Base-by-base conservation (phyloP, 2,329 filamentous ascomycete genomes). In the Atkinsonella hypoxylon region DNA sequence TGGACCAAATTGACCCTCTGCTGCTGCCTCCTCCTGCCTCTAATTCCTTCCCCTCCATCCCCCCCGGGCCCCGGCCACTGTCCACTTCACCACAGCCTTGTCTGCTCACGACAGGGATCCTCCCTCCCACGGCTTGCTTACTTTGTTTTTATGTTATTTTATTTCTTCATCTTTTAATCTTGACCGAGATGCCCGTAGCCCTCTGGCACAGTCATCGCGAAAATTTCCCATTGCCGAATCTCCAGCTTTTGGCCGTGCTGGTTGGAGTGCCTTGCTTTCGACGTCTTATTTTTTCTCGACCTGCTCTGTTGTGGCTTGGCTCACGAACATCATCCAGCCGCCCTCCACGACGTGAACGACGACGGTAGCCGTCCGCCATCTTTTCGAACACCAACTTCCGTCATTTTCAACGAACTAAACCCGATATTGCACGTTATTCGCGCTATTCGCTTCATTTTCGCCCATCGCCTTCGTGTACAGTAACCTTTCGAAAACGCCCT, bases 131-230 rank as follows among this genome's bases (percentile, higher is more conserved):
- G 20, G 43, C 40, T 43, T 49, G 39, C 39, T 51, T 41, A 44
- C 31, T 44, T 30, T 41, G 46, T 22, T 45, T 18, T 22, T 17
- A n/a, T 45, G 31, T 43, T 50, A 45, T 50, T 50, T 50, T 50
- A 45, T 50, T 45, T 43, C 39, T 47, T 51, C 45, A 47, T 48
- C 20, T 51, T 22, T 43, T 47, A 51, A 26, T 45, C 17, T 18
- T n/a, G n/a, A 13, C 17, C 31, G 20, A 20, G 31, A 17, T 39
- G 31, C 20, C 39, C 45, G 11, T 44, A 31, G 15, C 39, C 26
- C 8, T 15, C 18, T 18, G 26, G 15, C 32, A 22, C n/a, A 32
- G 22, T 10, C 9, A 12, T 47, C 30, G 39, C 17, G 4, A 13
- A 34, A n/a, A 26, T 46, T n/a, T 17, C n/a, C 18, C 2, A n/a